These are phyloP conservation scores for Diophrys sp. DNA, from an alignment of 73 alveolate species.

Conservation along the genomic window DNA sequence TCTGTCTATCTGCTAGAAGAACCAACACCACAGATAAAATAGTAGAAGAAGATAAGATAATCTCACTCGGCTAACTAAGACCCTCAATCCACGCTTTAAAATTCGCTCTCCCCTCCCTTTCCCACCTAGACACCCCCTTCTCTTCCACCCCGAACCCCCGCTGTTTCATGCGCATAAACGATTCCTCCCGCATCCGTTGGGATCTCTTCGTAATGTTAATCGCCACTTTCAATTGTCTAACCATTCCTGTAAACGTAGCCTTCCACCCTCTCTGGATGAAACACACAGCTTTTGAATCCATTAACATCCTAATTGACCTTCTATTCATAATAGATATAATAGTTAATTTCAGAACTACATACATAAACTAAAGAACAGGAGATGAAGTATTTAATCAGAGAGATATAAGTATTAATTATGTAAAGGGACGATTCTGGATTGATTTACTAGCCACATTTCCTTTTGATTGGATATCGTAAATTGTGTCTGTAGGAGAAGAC, in stretches of 20 bases:
- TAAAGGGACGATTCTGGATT: constrained; percentile 36
- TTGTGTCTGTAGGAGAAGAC: not conserved
- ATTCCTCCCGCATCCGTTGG: constrained; percentile 28
- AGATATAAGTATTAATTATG: constrained; percentile 26
- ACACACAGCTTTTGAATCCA: not conserved
- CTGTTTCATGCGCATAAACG: not conserved
- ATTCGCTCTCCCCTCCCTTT: too few species aligned
- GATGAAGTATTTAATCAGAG: constrained; percentile 36
- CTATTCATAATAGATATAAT: constrained; percentile 36
- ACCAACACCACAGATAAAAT: too few species aligned
- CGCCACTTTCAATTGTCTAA: constrained; percentile 6
- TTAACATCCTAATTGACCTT: constrained; percentile 13
- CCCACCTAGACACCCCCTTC: too few species aligned
- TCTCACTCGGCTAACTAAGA: too few species aligned
- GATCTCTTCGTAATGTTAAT: constrained; percentile 25
- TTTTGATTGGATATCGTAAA: constrained; percentile 16
- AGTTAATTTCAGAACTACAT: constrained; percentile 50
- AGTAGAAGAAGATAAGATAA: too few species aligned
- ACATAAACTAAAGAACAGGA: constrained; percentile 39
- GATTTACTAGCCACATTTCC: constrained; percentile 61
- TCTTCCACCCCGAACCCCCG: not conserved
- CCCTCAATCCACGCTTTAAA: too few species aligned
- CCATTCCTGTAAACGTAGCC: constrained; percentile 32
- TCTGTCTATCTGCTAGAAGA: too few species aligned
- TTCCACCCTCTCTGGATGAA: constrained; percentile 7